phyloP scores from a whole-genome alignment of 805 yeast genomes.

The Candida berthetii region DNA sequence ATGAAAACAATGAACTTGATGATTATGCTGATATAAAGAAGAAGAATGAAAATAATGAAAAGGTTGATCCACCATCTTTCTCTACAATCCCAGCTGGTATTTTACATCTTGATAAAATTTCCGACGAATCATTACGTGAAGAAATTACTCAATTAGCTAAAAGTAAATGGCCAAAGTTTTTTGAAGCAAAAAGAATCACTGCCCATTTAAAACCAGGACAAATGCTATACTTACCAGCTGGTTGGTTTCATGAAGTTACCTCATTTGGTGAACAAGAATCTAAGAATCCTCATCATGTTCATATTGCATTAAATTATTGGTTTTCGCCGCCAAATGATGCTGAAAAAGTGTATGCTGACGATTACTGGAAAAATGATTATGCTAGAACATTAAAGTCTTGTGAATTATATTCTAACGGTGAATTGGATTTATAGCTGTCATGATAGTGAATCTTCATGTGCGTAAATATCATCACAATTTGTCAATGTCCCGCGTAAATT shows the following conservation, averaged over 20 bases:
- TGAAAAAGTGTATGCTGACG: conserved; percentile 36
- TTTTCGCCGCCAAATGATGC: conserved; percentile 52
- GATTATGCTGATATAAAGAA: conserved; percentile 13
- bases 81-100: conserved; percentile 57
- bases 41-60: conserved; percentile 11
- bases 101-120: conserved; percentile 51
- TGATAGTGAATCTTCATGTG: not conserved
- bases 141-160: conserved; percentile 30
- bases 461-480: not conserved
- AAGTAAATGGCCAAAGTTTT: conserved; percentile 43
- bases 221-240: conserved; percentile 66
- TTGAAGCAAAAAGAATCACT: conserved; percentile 32
- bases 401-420: conserved; percentile 7
- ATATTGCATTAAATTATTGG: conserved; percentile 72
- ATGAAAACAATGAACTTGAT: conserved; percentile 18
- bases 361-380: conserved; percentile 50
- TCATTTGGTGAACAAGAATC: conserved; percentile 40
- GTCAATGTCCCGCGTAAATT: too few species aligned
- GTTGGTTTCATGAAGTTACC: conserved; percentile 82
- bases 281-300: conserved; percentile 25
- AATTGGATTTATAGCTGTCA: not conserved
- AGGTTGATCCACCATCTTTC: conserved; percentile 64
- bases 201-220: conserved; percentile 55
- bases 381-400: conserved; percentile 32
- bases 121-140: conserved; percentile 19